Conservation (phyloP, 2,329 filamentous ascomycete species). For the Celoporthe dispersa region DNA sequence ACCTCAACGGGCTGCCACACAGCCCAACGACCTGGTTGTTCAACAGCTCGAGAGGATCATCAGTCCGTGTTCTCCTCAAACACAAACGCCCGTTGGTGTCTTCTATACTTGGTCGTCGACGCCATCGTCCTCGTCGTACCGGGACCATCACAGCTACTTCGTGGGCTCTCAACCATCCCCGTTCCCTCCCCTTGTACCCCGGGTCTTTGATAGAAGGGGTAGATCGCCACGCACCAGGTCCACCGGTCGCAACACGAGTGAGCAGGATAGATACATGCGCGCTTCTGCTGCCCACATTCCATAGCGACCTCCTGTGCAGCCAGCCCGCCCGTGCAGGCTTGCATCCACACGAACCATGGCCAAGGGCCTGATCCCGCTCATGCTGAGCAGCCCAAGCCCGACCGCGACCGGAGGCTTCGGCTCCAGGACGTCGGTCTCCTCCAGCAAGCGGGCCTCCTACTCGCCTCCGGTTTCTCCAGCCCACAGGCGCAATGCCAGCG, state of each 20-base stretch:
- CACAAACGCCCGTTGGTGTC: background rate
- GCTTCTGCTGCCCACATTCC: background rate
- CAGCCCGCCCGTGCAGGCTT: background rate
- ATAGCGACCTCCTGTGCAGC: background rate
- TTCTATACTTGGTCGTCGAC: background rate
- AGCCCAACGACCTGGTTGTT: background rate
- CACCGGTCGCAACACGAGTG: background rate
- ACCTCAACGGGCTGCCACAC: background rate
- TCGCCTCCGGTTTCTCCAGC: conserved; percentile 7
- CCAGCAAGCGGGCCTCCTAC: conserved; percentile 15
- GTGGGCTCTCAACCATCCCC: background rate
- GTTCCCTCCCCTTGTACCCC: background rate
- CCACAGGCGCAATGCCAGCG: conserved; percentile 28
- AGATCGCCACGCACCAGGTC: background rate
- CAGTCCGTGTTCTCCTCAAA: background rate
- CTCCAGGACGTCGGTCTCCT: conserved; percentile 36
- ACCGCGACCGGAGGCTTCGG: conserved; percentile 38
- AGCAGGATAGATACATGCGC: background rate
- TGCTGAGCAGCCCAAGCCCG: conserved; percentile 26
- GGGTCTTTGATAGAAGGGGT: background rate
- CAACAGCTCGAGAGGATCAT: background rate
- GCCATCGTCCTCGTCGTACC: background rate
- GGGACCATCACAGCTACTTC: background rate
- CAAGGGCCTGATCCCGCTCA: conserved; percentile 29
- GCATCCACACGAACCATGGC: conserved; percentile 21